Conservation (phyloP, 208 protist species). For the Wallacemonas rigidus region DNA sequence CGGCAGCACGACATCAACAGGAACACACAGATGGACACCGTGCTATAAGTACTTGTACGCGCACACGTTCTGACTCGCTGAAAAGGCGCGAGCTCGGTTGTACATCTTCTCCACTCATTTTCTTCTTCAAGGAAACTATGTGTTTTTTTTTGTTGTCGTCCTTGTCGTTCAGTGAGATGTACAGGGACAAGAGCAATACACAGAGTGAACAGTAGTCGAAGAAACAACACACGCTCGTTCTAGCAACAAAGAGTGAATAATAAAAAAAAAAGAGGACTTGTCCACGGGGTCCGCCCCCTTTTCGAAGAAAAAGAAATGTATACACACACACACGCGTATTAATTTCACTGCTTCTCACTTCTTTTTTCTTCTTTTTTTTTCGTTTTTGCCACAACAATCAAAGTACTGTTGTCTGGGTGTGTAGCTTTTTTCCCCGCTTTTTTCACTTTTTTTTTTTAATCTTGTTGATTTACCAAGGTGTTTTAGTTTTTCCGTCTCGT, state of each 20-base stretch:
- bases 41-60: too few species aligned
- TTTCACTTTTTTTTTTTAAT: constrained; percentile 10
- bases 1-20: too few species aligned
- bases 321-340: neutral
- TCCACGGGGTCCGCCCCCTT: neutral
- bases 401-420: constrained; percentile 2
- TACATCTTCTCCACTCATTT: too few species aligned
- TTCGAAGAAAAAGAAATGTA: neutral
- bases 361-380: constrained; percentile 8
- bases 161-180: too few species aligned
- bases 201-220: neutral
- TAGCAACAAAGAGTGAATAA: neutral
- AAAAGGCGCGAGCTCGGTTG: too few species aligned
- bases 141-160: too few species aligned
- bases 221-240: neutral
- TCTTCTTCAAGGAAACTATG: too few species aligned
- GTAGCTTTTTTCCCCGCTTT: neutral
- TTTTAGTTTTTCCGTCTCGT: neutral
- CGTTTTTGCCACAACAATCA: neutral
- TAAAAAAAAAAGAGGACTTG: neutral
- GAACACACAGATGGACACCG: too few species aligned
- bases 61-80: too few species aligned
- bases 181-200: neutral
- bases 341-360: constrained; percentile 3
- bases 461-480: too few species aligned